phyloP scores from a whole-genome alignment of 805 yeast genomes.

The Candida dendrica region DNA sequence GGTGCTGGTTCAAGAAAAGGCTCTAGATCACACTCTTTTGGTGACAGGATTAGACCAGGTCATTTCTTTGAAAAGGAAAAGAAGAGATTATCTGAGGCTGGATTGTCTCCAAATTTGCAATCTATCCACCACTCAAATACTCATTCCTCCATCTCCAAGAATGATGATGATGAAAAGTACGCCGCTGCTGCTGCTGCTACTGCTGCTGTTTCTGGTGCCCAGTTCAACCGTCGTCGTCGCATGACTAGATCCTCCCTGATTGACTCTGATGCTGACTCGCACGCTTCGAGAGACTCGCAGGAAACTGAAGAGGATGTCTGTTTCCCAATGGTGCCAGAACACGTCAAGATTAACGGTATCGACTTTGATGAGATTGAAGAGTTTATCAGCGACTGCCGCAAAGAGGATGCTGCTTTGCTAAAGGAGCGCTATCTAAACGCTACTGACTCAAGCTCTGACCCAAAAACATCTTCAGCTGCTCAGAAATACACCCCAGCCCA shows the following conservation, averaged over 20 bases:
- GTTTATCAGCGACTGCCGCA: slow-evolving; percentile 57
- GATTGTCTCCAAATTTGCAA: slow-evolving; percentile 13
- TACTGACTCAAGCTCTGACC: slow-evolving; percentile 26
- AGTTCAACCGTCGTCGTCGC: slow-evolving; percentile 24
- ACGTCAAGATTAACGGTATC: slow-evolving; percentile 61
- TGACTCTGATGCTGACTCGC: slow-evolving; percentile 66
- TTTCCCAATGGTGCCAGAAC: slow-evolving; percentile 80
- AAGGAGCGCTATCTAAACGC: slow-evolving; percentile 12
- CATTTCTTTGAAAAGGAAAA: slow-evolving; percentile 5
- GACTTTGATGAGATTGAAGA: slow-evolving; percentile 89
- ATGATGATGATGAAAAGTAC: slow-evolving; percentile 7
- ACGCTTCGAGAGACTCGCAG: slow-evolving; percentile 70
- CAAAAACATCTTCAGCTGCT: slow-evolving; percentile 44
- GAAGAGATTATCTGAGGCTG: slow-evolving; percentile 11
- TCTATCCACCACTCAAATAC: slow-evolving; percentile 17
- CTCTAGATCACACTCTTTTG: slow-evolving; percentile 32
- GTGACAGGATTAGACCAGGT: slow-evolving; percentile 33
- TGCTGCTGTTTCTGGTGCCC: slow-evolving; percentile 15
- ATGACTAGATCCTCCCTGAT: slow-evolving; percentile 26
- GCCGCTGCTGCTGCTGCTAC: slow-evolving; percentile 29
- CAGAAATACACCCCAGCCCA: slow-evolving; percentile 50
- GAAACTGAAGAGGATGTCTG: slow-evolving; percentile 98
- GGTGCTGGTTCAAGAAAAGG: slow-evolving; percentile 3
- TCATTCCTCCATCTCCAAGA: slow-evolving; percentile 11
- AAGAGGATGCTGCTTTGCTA: slow-evolving; percentile 31